A percentile compares a stretch with the other conserved stretches of the same genome.
Conservation (phyloP, 768 basidiomycete species). For the Pleurotus tuber-regium region DNA sequence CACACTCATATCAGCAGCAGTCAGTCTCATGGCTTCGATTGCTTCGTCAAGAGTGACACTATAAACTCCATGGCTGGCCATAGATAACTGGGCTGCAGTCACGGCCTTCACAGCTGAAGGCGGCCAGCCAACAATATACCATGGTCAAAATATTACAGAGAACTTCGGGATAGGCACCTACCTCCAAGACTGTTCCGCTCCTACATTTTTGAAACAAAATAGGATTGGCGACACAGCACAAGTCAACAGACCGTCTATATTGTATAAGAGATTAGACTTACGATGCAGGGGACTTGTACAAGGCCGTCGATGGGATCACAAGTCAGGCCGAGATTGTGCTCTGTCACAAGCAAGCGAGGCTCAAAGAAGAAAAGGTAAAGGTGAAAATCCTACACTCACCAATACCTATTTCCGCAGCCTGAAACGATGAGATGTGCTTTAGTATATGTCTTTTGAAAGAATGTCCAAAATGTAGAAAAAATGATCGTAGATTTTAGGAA, state of each 20-base stretch:
- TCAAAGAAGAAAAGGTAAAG: not conserved
- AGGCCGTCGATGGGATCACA: conserved; percentile 94
- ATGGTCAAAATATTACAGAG: too few species aligned
- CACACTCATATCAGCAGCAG: conserved; percentile 91
- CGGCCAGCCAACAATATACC: not conserved
- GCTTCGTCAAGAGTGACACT: conserved; percentile 91
- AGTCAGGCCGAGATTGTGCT: conserved; percentile 85
- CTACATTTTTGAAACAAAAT: conserved; percentile 34
- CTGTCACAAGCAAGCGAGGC: conserved; percentile 29
- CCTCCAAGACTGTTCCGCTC: conserved; percentile 87
- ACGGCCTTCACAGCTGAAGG: conserved; percentile 82
- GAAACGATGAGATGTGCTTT: too few species aligned
- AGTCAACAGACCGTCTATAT: too few species aligned
- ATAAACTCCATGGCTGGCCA: conserved; percentile 88
- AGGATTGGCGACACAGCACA: too few species aligned
- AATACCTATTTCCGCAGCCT: conserved; percentile 91
- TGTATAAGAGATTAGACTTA: too few species aligned
- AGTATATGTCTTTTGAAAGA: too few species aligned
- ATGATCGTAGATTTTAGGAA: too few species aligned
- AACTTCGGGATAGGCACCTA: too few species aligned
- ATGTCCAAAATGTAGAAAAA: too few species aligned
- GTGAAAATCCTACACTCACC: conserved; percentile 47
- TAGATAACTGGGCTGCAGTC: conserved; percentile 91
- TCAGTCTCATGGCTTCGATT: conserved; percentile 92
- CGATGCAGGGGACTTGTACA: conserved; percentile 95